phyloP scores from a whole-genome alignment of 2,329 filamentous ascomycete species.

The Penicillium glabrum region DNA sequence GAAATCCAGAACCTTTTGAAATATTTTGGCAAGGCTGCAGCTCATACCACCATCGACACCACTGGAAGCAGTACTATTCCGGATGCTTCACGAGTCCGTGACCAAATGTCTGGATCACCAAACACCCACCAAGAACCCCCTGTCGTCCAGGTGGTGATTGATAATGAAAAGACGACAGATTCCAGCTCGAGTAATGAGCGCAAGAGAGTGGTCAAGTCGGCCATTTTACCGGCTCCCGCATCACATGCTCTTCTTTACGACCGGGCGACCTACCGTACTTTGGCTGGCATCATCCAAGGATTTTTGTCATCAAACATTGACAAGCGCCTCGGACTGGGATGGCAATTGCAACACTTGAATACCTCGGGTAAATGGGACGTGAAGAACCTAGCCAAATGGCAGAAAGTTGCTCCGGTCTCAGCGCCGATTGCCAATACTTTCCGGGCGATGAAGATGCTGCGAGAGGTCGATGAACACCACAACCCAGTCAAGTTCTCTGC shows the following conservation, averaged over 20 bases:
- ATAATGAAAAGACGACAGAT: constrained; percentile 18
- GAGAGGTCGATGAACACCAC: constrained; percentile 83
- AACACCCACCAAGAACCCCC: constrained; percentile 29
- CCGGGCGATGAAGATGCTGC: constrained; percentile 87
- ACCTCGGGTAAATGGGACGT: constrained; percentile 97
- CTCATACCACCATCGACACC: constrained; percentile 27
- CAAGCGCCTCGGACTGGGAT: constrained; percentile 74
- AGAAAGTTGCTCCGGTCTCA: constrained; percentile 74
- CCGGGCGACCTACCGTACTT: constrained; percentile 69
- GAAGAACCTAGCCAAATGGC: constrained; percentile 93
- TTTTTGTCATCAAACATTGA: constrained; percentile 78
- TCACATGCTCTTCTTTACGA: constrained; percentile 84
- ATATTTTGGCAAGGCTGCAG: constrained; percentile 34
- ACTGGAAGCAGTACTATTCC: constrained; percentile 27
- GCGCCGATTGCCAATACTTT: constrained; percentile 76
- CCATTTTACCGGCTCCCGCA: constrained; percentile 72
- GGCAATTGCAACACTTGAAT: constrained; percentile 87
- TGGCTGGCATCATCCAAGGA: constrained; percentile 78
- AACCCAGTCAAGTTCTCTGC: constrained; percentile 71
- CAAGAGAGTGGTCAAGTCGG: constrained; percentile 62
- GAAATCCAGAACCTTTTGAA: constrained; percentile 68
- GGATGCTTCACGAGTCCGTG: constrained; percentile 31
- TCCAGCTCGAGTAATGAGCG: constrained; percentile 29
- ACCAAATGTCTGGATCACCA: constrained; percentile 17
- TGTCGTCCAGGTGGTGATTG: constrained; percentile 22